These are phyloP conservation scores for Picea mariana DNA, from an alignment of 83 land plant genomes.

Conservation along the genomic window DNA sequence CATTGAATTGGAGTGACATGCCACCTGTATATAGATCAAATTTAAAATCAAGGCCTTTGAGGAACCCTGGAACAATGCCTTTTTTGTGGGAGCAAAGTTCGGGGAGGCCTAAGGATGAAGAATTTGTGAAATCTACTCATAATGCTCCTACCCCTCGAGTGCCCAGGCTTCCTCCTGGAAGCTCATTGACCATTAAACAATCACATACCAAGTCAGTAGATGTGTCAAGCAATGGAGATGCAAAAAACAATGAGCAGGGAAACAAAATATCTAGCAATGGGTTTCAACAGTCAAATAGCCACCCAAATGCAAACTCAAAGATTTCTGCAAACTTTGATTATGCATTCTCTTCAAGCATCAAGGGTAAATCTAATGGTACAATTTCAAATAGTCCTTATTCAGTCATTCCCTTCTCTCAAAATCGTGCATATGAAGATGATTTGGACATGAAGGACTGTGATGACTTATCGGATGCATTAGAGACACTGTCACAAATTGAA, in stretches of 20 bases:
- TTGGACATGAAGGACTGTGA: constrained; percentile 25
- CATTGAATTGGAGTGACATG: background rate
- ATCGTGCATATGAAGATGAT: background rate
- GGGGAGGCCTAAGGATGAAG: constrained; percentile 41
- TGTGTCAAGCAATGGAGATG: background rate
- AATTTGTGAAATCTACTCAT: background rate
- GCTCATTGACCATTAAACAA: background rate
- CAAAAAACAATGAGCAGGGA: background rate
- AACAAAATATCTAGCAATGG: background rate
- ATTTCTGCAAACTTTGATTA: background rate
- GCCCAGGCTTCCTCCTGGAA: constrained; percentile 48
- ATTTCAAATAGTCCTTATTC: background rate
- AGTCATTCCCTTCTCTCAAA: background rate
- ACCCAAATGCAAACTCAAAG: background rate
- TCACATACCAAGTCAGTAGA: background rate
- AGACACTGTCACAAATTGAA: constrained; percentile 37
- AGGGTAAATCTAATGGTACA: background rate
- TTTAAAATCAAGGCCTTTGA: constrained; percentile 36
- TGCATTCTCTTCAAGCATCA: background rate
- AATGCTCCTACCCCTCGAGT: constrained; percentile 24
- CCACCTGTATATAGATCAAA: constrained; percentile 13
- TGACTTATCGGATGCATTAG: constrained; percentile 58
- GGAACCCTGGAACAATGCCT: constrained; percentile 49
- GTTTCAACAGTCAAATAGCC: background rate
- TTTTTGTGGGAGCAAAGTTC: constrained; percentile 61